phyloP scores from a whole-genome alignment of 345 rosid species.

The Citrus inodora region DNA sequence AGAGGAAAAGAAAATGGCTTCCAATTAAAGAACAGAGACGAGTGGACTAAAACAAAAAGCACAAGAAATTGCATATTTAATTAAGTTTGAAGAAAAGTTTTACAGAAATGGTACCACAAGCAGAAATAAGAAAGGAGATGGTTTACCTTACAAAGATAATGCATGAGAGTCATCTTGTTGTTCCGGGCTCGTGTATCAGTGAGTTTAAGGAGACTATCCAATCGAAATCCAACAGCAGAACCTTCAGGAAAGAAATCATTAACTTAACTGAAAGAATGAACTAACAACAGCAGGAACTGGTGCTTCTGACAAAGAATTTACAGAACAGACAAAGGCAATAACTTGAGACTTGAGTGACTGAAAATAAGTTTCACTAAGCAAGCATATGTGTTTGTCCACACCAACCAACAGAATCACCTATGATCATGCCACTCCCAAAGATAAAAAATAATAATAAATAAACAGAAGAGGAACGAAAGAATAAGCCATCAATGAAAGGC shows the following conservation, averaged over 20 bases:
- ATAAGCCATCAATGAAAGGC: not conserved
- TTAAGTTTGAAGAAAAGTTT: not conserved
- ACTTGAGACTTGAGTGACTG: not conserved
- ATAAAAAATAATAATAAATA: not conserved
- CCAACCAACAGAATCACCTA: not conserved
- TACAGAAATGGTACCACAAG: not conserved
- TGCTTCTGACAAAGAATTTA: conserved; percentile 4
- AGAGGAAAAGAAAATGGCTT: not conserved
- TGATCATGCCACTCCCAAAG: not conserved
- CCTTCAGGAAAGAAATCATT: conserved; percentile 37
- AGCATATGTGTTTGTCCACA: not conserved
- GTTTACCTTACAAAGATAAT: conserved; percentile 85
- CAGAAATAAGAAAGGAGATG: not conserved
- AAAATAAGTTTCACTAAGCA: not conserved
- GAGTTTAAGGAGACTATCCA: conserved; percentile 91
- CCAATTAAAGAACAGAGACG: not conserved
- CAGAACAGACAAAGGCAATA: not conserved
- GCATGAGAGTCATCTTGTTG: conserved; percentile 91
- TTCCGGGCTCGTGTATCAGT: conserved; percentile 75
- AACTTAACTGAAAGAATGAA: conserved; percentile 1
- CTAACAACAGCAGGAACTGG: not conserved
- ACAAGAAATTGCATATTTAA: not conserved
- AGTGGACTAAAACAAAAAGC: not conserved
- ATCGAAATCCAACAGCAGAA: conserved; percentile 84
- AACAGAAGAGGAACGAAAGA: not conserved